Evolutionary conservation across 176 grass and related monocot genomes (phyloP), one percentile per base, ranked within the genome.

Genomic region (Miscanthus lutarioriparius): DNA sequence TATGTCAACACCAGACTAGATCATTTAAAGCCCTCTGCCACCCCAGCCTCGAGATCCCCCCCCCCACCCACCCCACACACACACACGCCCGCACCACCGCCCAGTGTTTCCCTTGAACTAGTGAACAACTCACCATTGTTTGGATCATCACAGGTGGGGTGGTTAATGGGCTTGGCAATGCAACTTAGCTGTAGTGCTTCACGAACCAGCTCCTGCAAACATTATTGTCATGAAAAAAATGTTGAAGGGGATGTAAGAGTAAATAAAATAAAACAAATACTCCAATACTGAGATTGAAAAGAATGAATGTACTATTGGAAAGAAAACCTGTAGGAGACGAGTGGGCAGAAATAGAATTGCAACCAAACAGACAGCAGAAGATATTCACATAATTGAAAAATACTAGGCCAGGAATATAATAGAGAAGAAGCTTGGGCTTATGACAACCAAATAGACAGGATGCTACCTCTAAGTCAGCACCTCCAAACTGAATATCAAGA

Each of bases 381-480:
- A 23, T 48, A 80, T 65, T 66, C 26, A 80, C 27, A 44, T 32
- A 43, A 65, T 10, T 67, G 72, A 49, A 49, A 74, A 74, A 30
- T 48, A 30, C 12, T 48, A 74, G 41, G 43, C 40, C 43, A 49
- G 23, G 43, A 48, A 48, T 28, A 74, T 17, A 74, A 51, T 32
- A 74, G 45, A 51, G 26, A 73, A 73, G 70, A 16, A 51, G 28
- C 8, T 53, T 53, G 27, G 27, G 27, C 43, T 64, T 25, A 61
- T 6, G 36, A 4, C 11, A 77, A 86, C 38, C 45, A 90, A 75
- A 87, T 39, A 79, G 11, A 76, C 22, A 63, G 74, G 7, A 36
- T 38, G 70, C 14, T 89, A 99, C 97, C 93, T 89, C 81, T 68
- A 96, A 85, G 72, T 99, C 91, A 65, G 86, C 89, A 90, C 93